Conservation (phyloP, 2,329 filamentous ascomycete genomes). For the Laburnicola sp. region DNA sequence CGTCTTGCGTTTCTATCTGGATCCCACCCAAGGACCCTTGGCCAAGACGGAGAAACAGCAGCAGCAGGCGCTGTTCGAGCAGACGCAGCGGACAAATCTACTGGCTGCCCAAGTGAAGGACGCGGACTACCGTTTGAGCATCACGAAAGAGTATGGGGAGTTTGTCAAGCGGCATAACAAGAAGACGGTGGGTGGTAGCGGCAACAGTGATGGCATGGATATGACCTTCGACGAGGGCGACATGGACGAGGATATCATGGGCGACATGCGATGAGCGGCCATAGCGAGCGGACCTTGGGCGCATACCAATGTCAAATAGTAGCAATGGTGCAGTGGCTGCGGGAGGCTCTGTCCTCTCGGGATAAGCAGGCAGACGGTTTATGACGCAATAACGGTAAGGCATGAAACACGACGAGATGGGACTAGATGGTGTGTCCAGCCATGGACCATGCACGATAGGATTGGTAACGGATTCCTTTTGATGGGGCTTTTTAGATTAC, state of each 20-base stretch:
- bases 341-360: conserved; percentile 1
- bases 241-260: conserved; percentile 47
- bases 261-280: conserved; percentile 34
- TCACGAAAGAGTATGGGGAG: conserved; percentile 63
- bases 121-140: conserved; percentile 58
- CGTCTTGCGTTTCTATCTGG: conserved; percentile 59
- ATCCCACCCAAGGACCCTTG: conserved; percentile 41
- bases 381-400: conserved; percentile 34
- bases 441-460: not conserved
- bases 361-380: conserved; percentile 17
- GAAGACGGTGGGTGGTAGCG: conserved; percentile 34
- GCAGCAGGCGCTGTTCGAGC: conserved; percentile 51
- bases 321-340: conserved; percentile 4
- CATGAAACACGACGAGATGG: conserved; percentile 31
- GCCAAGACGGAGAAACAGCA: conserved; percentile 47
- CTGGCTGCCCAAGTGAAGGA: conserved; percentile 58
- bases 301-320: conserved; percentile 5
- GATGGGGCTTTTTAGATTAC: not conserved
- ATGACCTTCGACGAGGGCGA: conserved; percentile 38
- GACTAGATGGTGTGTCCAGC: not conserved
- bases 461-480: no score
- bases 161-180: conserved; percentile 53
- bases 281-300: not conserved
- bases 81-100: conserved; percentile 54
- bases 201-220: conserved; percentile 41